These are phyloP conservation scores for Aspergillus fumigatiaffinis DNA, from an alignment of 2,329 filamentous ascomycete genomes.

Conservation along the genomic window DNA sequence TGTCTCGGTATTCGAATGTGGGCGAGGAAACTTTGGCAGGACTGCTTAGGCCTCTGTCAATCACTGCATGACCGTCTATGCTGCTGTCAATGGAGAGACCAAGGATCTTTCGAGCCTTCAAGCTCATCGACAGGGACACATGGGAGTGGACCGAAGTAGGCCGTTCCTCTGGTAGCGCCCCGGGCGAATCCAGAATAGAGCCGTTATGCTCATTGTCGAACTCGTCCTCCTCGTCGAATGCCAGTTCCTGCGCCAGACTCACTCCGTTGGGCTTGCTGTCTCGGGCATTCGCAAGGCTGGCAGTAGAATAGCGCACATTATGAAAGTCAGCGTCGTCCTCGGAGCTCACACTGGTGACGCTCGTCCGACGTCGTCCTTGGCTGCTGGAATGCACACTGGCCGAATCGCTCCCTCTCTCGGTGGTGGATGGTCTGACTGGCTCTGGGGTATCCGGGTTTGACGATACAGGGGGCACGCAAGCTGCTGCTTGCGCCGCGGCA, in stretches of 20 bases:
- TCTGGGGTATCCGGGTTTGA: slow-evolving; percentile 61
- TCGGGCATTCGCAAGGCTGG: slow-evolving; percentile 54
- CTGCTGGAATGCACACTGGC: slow-evolving; percentile 72
- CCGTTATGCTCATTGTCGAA: slow-evolving; percentile 62
- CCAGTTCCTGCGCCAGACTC: slow-evolving; percentile 86
- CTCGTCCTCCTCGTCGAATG: slow-evolving; percentile 74
- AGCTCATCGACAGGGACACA: slow-evolving; percentile 29
- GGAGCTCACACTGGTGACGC: slow-evolving; percentile 50
- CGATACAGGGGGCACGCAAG: slow-evolving; percentile 26
- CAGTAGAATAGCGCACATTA: slow-evolving; percentile 67
- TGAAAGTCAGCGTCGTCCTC: slow-evolving; percentile 45
- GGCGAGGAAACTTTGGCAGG: slow-evolving; percentile 48
- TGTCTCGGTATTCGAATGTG: slow-evolving; percentile 62
- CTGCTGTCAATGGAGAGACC: slow-evolving; percentile 38
- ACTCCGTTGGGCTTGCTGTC: slow-evolving; percentile 61
- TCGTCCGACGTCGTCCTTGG: slow-evolving; percentile 55
- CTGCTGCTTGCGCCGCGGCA: slow-evolving; percentile 40
- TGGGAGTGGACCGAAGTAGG: slow-evolving; percentile 39
- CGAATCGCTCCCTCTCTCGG: slow-evolving; percentile 59
- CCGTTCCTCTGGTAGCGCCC: slow-evolving; percentile 42
- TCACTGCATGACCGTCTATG: slow-evolving; percentile 21
- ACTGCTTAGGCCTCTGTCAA: slow-evolving; percentile 31
- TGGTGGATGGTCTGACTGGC: slow-evolving; percentile 54
- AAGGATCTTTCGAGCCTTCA: slow-evolving; percentile 45
- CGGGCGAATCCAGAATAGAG: slow-evolving; percentile 56